Conservation (phyloP, 805 yeast genomes). For the Starmerella khaoyaiensis region DNA sequence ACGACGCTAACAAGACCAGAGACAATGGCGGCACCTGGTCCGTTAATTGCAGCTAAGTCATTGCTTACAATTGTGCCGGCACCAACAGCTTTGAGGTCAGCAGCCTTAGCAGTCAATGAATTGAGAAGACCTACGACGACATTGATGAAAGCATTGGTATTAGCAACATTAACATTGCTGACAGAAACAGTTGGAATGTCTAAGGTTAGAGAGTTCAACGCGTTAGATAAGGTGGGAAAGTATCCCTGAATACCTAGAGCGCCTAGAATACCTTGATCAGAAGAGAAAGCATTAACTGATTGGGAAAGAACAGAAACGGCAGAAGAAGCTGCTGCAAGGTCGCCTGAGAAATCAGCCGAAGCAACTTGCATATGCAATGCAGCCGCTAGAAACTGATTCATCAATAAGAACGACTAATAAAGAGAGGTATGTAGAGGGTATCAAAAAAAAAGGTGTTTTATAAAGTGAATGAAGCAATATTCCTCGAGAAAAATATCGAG, state of each 20-base stretch:
- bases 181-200: conserved; percentile 7
- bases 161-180: conserved; percentile 8
- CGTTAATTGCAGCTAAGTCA: conserved; percentile 19
- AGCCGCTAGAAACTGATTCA: no score
- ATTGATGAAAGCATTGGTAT: conserved; percentile 8
- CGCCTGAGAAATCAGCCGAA: background rate
- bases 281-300: background rate
- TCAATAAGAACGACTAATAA: no score
- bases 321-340: background rate
- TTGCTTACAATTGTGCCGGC: conserved; percentile 19
- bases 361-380: no score
- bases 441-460: no score
- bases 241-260: conserved; percentile 24
- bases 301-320: background rate
- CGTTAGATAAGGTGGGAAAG: conserved; percentile 17
- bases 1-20: conserved; percentile 15
- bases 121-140: conserved; percentile 18
- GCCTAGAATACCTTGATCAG: conserved; percentile 10
- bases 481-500: no score
- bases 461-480: no score
- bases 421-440: no score
- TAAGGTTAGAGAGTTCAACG: conserved; percentile 13
- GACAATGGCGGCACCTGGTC: conserved; percentile 19
- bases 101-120: conserved; percentile 21
- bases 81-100: conserved; percentile 21